Conservation (phyloP, 2,329 filamentous ascomycete species). For the Huntiella abstrusa region DNA sequence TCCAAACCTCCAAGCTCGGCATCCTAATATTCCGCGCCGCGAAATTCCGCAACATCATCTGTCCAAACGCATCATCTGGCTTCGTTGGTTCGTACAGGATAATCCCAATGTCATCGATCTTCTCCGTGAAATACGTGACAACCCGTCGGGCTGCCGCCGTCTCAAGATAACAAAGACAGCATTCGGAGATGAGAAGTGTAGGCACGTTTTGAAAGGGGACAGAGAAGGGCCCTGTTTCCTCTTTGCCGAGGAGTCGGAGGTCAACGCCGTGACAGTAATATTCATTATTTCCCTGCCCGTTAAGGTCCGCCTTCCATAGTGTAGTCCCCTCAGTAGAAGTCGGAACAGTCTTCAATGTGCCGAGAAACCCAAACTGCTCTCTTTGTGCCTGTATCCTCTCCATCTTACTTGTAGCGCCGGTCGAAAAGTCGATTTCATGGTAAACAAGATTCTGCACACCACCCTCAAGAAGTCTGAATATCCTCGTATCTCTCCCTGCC, state of each 20-base stretch:
- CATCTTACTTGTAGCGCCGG: conserved; percentile 25
- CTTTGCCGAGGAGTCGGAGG: conserved; percentile 36
- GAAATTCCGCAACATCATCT: conserved; percentile 82
- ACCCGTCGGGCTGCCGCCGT: conserved; percentile 43
- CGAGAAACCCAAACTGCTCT: no score
- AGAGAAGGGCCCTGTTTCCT: conserved; percentile 1
- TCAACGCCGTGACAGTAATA: conserved; percentile 49
- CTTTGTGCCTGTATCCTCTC: no score
- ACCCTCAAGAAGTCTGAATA: conserved; percentile 50
- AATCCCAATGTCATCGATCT: conserved; percentile 32
- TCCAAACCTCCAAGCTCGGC: conserved; percentile 62
- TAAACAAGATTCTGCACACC: conserved; percentile 40
- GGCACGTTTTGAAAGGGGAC: conserved; percentile 32
- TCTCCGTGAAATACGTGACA: conserved; percentile 42
- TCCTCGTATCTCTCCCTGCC: conserved; percentile 82
- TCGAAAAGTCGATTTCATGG: conserved; percentile 80
- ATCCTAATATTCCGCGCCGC: conserved; percentile 64
- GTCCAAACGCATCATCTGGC: conserved; percentile 70
- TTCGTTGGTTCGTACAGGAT: conserved; percentile 80
- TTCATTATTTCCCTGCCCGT: conserved; percentile 17
- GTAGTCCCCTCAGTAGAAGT: no score
- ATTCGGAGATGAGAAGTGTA: conserved; percentile 81
- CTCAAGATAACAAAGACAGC: conserved; percentile 79
- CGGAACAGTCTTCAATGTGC: no score
- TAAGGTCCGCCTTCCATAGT: not conserved